Conservation (phyloP, 352 stramenopile species). For the Blastocystis sp. region DNA sequence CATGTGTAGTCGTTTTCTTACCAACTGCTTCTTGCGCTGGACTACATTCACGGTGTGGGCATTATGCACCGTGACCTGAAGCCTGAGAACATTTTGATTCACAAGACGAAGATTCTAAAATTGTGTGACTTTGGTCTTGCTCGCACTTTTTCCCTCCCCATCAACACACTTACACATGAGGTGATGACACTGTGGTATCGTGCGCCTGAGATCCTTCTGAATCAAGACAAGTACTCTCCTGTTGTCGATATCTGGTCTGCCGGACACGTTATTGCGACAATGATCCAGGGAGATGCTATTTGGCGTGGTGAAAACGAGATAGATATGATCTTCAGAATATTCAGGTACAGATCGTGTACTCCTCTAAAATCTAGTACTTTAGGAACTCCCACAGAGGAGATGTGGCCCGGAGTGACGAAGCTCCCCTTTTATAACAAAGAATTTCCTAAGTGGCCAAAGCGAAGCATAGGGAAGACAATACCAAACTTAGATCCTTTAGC, state of each 20-base stretch:
- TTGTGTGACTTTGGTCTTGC: slow-evolving; percentile 97
- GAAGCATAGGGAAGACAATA: slow-evolving; percentile 53
- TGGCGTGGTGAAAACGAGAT: slow-evolving; percentile 87
- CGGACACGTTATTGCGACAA: slow-evolving; percentile 78
- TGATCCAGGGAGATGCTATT: slow-evolving; percentile 78
- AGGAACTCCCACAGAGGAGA: slow-evolving; percentile 88
- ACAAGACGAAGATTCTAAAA: slow-evolving; percentile 84
- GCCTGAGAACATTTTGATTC: slow-evolving; percentile 93
- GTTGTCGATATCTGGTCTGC: slow-evolving; percentile 84
- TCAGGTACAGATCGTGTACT: background rate
- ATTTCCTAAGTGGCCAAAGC: slow-evolving; percentile 92
- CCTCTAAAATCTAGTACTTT: slow-evolving; percentile 71
- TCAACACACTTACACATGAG: slow-evolving; percentile 94
- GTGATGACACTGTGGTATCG: slow-evolving; percentile 98
- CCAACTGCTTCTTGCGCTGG: slow-evolving; percentile 74
- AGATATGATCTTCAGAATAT: slow-evolving; percentile 61
- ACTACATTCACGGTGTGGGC: slow-evolving; percentile 77
- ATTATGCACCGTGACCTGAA: slow-evolving; percentile 90
- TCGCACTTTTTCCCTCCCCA: slow-evolving; percentile 88
- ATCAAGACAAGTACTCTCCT: slow-evolving; percentile 84
- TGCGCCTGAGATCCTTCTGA: slow-evolving; percentile 92
- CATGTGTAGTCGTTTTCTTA: slow-evolving; percentile 72
- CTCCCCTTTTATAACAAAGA: slow-evolving; percentile 92
- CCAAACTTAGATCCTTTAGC: slow-evolving; percentile 33
- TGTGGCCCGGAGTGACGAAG: slow-evolving; percentile 90